These are phyloP conservation scores for Berberis thunbergii DNA, from an alignment of 164 flowering plant genomes.

Conservation along the genomic window DNA sequence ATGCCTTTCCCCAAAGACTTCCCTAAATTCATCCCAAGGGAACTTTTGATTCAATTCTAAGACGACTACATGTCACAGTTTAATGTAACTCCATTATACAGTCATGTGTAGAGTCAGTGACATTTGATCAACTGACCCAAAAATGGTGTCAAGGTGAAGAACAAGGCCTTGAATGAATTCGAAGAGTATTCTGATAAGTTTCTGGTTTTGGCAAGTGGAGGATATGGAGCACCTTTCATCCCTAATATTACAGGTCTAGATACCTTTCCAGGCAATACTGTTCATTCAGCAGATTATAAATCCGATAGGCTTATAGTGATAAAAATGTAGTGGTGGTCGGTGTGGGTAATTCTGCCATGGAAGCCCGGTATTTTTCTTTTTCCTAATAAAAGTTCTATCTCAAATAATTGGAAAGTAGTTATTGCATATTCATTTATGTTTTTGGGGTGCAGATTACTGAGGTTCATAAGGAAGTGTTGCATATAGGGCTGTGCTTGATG, in stretches of 20 bases:
- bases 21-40: constrained; percentile 4
- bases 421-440: no score
- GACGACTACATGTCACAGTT: background rate
- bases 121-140: background rate
- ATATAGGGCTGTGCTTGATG: no score
- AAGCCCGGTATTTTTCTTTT: background rate
- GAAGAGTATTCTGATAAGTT: background rate
- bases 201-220: constrained; percentile 5
- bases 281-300: background rate
- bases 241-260: background rate
- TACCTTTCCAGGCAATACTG: constrained; percentile 2
- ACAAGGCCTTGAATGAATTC: background rate
- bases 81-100: background rate
- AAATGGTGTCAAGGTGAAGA: constrained; percentile 5
- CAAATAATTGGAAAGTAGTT: no score
- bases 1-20: background rate
- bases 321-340: constrained; percentile 1
- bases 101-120: constrained; percentile 1
- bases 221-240: constrained; percentile 1
- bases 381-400: no score
- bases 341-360: constrained; percentile 1
- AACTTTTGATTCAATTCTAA: constrained; percentile 1
- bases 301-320: background rate
- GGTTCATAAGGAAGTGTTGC: no score
- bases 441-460: no score